Evolutionary conservation across 1,284 basidiomycete species (phyloP).

Genomic region (Veloboletus limbatus): DNA sequence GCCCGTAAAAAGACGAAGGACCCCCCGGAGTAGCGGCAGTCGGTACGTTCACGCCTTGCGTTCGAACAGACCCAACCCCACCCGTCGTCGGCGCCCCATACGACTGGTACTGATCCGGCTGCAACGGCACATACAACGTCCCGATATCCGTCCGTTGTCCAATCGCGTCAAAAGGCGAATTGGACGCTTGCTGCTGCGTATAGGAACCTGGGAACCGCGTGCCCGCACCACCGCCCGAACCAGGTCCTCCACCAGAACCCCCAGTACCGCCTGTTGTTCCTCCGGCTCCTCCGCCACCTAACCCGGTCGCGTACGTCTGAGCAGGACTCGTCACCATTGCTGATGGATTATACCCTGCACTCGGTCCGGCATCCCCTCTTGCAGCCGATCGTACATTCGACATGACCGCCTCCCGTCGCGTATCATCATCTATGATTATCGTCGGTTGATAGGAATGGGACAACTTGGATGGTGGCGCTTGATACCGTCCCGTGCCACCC

Average conservation of each 20-base stretch:
- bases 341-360: slow-evolving; percentile 44
- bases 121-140: slow-evolving; percentile 71
- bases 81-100: slow-evolving; percentile 44
- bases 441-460: slow-evolving; percentile 59
- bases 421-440: slow-evolving; percentile 62
- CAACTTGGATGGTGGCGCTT: slow-evolving; percentile 62
- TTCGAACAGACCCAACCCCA: slow-evolving; percentile 27
- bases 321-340: slow-evolving; percentile 69
- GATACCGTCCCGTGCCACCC: slow-evolving; percentile 28
- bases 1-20: slow-evolving; percentile 63
- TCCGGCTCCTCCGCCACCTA: slow-evolving; percentile 1
- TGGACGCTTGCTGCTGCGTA: slow-evolving; percentile 38
- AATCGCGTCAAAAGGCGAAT: slow-evolving; percentile 54
- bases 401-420: slow-evolving; percentile 67
- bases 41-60: slow-evolving; percentile 40
- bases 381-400: slow-evolving; percentile 72
- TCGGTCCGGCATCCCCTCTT: slow-evolving; percentile 43
- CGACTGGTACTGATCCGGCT: slow-evolving; percentile 69
- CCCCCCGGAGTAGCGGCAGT: slow-evolving; percentile 14
- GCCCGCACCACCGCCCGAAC: slow-evolving; percentile 2
- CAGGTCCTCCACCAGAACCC: slow-evolving; percentile 1
- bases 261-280: slow-evolving; percentile 4
- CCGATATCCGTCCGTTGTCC: slow-evolving; percentile 65
- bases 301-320: slow-evolving; percentile 56
- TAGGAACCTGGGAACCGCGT: slow-evolving; percentile 54